Percentiles rank a stretch among this genome's conserved stretches.
phyloP scores from a whole-genome alignment of 2,329 filamentous ascomycete genomes.

The Torrubiella hemipterigena region DNA sequence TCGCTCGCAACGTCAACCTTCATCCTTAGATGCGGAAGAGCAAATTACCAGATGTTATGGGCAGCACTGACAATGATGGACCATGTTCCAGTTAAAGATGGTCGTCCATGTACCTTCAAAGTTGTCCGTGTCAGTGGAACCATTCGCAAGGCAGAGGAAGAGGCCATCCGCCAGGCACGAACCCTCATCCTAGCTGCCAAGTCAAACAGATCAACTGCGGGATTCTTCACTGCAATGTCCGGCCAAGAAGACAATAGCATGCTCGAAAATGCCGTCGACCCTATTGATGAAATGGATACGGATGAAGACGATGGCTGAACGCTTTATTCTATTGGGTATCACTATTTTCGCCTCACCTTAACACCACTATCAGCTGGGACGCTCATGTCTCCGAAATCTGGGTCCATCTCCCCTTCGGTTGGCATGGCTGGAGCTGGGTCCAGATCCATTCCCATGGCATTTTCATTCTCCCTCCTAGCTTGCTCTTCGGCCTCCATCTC shows the following conservation, averaged over 20 bases:
- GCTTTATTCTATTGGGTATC: too few relatives aligned
- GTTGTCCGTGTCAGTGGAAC: conserved; percentile 86
- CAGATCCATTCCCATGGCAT: conserved; percentile 25
- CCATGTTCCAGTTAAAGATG: conserved; percentile 47
- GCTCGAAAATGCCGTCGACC: conserved; percentile 25
- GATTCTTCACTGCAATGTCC: conserved; percentile 2
- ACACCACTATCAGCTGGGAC: conserved; percentile 51
- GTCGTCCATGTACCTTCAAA: conserved; percentile 62
- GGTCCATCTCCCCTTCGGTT: conserved; percentile 20
- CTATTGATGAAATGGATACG: conserved; percentile 33
- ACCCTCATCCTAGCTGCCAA: conserved; percentile 57
- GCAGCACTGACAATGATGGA: conserved; percentile 74
- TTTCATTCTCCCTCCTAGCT: conserved; percentile 33
- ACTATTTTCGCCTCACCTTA: conserved; percentile 57
- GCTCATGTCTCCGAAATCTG: conserved; percentile 39
- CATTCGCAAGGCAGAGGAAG: conserved; percentile 83
- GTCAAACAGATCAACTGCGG: conserved; percentile 25
- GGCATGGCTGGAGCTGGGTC: conserved; percentile 13
- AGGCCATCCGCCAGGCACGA: conserved; percentile 70
- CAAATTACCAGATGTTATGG: conserved; percentile 82
- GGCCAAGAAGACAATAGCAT: conserved; percentile 10
- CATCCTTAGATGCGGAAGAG: conserved; percentile 73
- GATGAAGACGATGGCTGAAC: conserved; percentile 31
- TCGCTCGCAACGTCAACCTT: conserved; percentile 88
- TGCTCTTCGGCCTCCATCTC: conserved; percentile 71